A percentile compares a stretch with the other conserved stretches of the same genome.
Conservation (phyloP, 2,329 filamentous ascomycete genomes). For the Claviceps citrina region DNA sequence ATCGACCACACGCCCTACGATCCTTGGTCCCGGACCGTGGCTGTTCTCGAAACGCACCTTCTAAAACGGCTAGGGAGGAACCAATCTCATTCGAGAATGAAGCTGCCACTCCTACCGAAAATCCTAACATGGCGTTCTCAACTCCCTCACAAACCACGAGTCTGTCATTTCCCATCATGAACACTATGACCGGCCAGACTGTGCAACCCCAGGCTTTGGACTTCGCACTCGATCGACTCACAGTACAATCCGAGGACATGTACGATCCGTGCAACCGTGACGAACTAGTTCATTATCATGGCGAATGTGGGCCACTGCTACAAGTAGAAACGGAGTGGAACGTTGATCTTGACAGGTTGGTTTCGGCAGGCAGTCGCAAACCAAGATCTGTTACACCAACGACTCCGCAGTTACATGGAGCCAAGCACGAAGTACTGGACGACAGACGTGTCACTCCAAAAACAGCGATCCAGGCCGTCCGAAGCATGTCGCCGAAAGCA, state of each 20-base stretch:
- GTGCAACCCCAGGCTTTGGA: conserved; percentile 22
- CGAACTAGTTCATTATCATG: conserved; percentile 42
- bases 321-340: conserved; percentile 42
- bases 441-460: conserved; percentile 33
- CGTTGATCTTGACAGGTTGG: conserved; percentile 36
- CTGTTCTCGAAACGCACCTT: conserved; percentile 50
- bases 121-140: conserved; percentile 23
- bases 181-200: conserved; percentile 4
- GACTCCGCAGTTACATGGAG: background rate
- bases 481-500: conserved; percentile 31
- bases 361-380: conserved; percentile 34
- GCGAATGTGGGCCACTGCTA: conserved; percentile 36
- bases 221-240: conserved; percentile 27
- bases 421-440: conserved; percentile 24
- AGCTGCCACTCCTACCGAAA: conserved; percentile 26
- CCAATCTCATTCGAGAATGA: conserved; percentile 48
- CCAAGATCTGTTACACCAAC: conserved; percentile 5
- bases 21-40: conserved; percentile 36
- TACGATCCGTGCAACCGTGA: conserved; percentile 28
- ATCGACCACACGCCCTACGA: conserved; percentile 29
- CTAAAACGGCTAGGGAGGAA: conserved; percentile 54
- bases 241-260: conserved; percentile 24
- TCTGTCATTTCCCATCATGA: conserved; percentile 21
- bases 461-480: conserved; percentile 34
- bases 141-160: conserved; percentile 30